Evolutionary conservation across 495 filamentous ascomycete genomes (phyloP), one percentile per base, ranked within the genome.

Genomic region (Penicillium soppii): DNA sequence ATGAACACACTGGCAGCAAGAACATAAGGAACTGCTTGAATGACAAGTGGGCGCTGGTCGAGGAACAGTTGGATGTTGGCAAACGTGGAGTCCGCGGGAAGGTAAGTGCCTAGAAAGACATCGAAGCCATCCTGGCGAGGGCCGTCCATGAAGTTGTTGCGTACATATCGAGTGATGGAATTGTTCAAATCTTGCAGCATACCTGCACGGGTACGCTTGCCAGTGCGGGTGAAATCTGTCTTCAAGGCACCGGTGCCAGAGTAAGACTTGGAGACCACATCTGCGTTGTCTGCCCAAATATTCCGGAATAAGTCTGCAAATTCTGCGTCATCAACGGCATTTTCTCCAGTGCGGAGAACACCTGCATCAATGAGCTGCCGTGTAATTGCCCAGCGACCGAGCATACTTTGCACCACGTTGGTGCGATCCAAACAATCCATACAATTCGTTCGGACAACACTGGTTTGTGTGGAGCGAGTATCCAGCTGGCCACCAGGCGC

Each of bases 341-440:
- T 80, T 52, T 92, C 83, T 38, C 90, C 90, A 6, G 77, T 75
- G 15, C 78, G 65, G 29, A 97, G 76, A 41, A 95, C 71, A 22
- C 88, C 90, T 9, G 91, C 74, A 58, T 97, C 94, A 43, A 80
- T 79, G 27, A 98, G 81, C 70, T 95, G 91, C 30, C 88, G 83
- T 43, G 88, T 92, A n/a, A 97, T 69, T 10, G 85, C 86, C 81
- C 82, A 91, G 43, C 91, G 87, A 16, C 86, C 94, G 16, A 98
- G 78, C 87, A 96, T 94, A 62, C 88, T 94, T 67, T 98, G 94
- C 2, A 98, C 88, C 8, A 98, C 91, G 65, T 98, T 98, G 42
- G 94, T 98, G 45, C 94, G 90, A 69, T 98, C 94, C 9, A 98
- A 80, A 58, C 95, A 98, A 72, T 98, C 94, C 94, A 98, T 97